Evolutionary conservation across 768 basidiomycete genomes (phyloP).

Genomic region (Amanita polypyramis): DNA sequence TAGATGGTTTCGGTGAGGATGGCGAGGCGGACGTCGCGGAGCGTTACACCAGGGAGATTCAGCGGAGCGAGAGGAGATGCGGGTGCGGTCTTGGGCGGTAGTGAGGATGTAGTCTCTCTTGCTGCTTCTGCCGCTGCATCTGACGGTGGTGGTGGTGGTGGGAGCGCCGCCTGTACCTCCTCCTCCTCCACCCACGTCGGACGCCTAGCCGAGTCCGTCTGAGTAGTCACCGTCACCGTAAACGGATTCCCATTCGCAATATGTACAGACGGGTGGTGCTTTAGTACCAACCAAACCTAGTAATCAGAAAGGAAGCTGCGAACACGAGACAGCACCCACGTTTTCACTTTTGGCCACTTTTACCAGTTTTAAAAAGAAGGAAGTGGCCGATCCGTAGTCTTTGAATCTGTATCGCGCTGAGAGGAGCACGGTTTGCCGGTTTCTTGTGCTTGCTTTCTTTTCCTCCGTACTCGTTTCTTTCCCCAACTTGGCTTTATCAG

Average conservation of each 20-base stretch:
- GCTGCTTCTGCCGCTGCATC: neutral
- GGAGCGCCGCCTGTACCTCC: neutral
- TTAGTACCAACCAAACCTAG: too few relatives aligned
- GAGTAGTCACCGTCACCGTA: slow-evolving; percentile 5
- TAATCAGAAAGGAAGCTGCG: neutral
- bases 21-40: slow-evolving; percentile 6
- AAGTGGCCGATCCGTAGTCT: slow-evolving; percentile 4
- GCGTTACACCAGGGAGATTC: slow-evolving; percentile 4
- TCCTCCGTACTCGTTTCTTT: neutral
- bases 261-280: slow-evolving; percentile 7
- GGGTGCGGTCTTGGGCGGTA: neutral
- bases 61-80: neutral
- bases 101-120: neutral
- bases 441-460: neutral
- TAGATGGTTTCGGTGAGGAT: slow-evolving; percentile 4
- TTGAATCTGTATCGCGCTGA: slow-evolving; percentile 1
- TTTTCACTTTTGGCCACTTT: neutral
- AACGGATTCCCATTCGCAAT: slow-evolving; percentile 3
- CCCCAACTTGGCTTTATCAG: too few relatives aligned
- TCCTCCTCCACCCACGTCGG: slow-evolving; percentile 5
- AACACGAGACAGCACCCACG: neutral
- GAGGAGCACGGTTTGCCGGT: slow-evolving; percentile 5
- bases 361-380: slow-evolving; percentile 4
- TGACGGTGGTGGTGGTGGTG: neutral
- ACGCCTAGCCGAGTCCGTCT: slow-evolving; percentile 6